phyloP scores from a whole-genome alignment of 108 stramenopile genomes.

The Nitzschia sp. region DNA sequence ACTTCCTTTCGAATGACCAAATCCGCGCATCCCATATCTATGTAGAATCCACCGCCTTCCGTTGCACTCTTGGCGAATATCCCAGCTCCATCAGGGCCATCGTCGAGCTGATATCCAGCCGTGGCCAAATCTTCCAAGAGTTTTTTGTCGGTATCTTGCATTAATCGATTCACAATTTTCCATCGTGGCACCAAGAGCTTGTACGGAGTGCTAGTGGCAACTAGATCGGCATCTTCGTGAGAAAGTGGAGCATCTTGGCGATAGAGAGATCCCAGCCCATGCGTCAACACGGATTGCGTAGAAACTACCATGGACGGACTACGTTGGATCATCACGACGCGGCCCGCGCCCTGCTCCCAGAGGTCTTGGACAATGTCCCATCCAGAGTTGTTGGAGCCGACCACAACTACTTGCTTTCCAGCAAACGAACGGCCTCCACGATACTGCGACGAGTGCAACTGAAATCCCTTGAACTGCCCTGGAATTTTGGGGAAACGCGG shows the following conservation, averaged over 20 bases:
- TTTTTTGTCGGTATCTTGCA: constrained; percentile 23
- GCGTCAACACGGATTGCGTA: constrained; percentile 15
- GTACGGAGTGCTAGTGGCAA: constrained; percentile 26
- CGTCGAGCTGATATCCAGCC: constrained; percentile 33
- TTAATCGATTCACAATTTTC: constrained; percentile 24
- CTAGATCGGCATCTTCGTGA: constrained; percentile 37
- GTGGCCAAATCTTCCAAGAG: constrained; percentile 7
- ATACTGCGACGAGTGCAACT: constrained; percentile 28
- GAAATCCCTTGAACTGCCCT: constrained; percentile 24
- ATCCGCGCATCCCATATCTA: constrained; percentile 32
- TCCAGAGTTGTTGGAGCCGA: constrained; percentile 82
- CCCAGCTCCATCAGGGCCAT: constrained; percentile 34
- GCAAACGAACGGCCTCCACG: not conserved
- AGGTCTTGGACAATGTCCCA: constrained; percentile 59
- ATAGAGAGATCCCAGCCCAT: constrained; percentile 21
- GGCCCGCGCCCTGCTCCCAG: constrained; percentile 31
- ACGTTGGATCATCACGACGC: constrained; percentile 32
- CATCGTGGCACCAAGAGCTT: constrained; percentile 17
- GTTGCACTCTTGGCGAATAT: constrained; percentile 32
- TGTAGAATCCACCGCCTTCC: constrained; percentile 38
- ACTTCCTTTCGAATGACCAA: constrained; percentile 29
- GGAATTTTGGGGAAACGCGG: constrained; percentile 25
- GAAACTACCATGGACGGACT: constrained; percentile 20
- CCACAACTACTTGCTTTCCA: constrained; percentile 61
- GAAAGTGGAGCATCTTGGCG: constrained; percentile 19